Base-by-base conservation (phyloP, 1,284 basidiomycete genomes). In the Ustilago tritici region DNA sequence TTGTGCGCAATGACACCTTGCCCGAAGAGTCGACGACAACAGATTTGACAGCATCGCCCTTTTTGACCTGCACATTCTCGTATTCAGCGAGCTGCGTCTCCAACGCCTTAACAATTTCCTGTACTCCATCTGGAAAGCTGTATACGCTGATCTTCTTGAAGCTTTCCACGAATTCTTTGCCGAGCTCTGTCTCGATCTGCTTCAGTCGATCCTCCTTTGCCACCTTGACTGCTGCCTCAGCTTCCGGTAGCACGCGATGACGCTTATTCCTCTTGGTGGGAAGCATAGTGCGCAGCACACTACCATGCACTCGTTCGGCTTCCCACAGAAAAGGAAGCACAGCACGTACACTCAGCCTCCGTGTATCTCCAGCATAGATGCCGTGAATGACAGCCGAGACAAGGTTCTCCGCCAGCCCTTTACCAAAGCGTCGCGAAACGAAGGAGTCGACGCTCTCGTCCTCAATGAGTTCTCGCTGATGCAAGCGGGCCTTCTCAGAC, bases 341-440 rank as follows among this genome's bases (percentile, higher is more conserved):
- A 4, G 93, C 90, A 2, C 92, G 89, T 0, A 94, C 88, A 72
- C 93, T 95, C 10, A 98, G 87, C 40, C 88, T 81, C 1, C 92
- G 88, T 3, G 94, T 90, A 81, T 96, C 94, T 0, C 93, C 91
- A 0, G 94, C 95, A 84, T 97, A 98, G 69, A 99, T 93, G 0
- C 95, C 96, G 81, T 98, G 95, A 1, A 95, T 90, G 72, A 98
- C 88, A 0, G 95, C 93, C 64, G 92, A 93, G 3, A 93, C 92
- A 57, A 97, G 89, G 4, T 90, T 90, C 11, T 91, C 89, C 0
- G 95, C 93, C 63, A 95, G 90, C 0, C 88, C 86, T 2, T 88
- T 82, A 0, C 94, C 94, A 67, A 98, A 93, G 12, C 94, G 89
- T 5, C 94, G 89, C 0, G 89, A 86, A 64, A 98, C 87, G 81